Percentiles rank a stretch among this genome's conserved stretches.
These are phyloP conservation scores for Plasmopara viticola DNA, from an alignment of 352 stramenopile genomes.

Conservation along the genomic window DNA sequence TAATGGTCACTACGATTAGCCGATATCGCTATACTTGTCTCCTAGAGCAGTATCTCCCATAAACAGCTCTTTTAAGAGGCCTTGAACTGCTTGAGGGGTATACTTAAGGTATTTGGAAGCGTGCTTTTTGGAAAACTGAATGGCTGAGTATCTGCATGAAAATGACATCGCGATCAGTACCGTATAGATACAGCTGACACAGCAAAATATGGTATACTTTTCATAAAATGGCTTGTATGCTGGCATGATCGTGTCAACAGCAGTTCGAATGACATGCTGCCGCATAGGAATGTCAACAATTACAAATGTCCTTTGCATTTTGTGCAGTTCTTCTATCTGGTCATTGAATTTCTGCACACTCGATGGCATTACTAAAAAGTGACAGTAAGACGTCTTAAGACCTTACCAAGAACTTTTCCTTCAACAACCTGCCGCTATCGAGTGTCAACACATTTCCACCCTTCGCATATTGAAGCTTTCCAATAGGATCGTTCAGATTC, in stretches of 20 bases:
- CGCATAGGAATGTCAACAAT: conserved; percentile 84
- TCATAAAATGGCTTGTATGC: conserved; percentile 89
- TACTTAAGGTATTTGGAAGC: conserved; percentile 87
- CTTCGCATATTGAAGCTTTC: conserved; percentile 85
- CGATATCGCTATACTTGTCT: conserved; percentile 18
- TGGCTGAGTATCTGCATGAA: conserved; percentile 69
- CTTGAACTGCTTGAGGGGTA: conserved; percentile 71
- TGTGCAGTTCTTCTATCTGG: conserved; percentile 61
- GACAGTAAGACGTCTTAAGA: neutral
- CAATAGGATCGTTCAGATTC: conserved; percentile 69
- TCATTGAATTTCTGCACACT: conserved; percentile 60
- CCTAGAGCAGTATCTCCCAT: conserved; percentile 31
- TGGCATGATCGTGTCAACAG: conserved; percentile 79
- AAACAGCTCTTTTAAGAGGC: conserved; percentile 82
- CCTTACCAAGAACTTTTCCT: conserved; percentile 86
- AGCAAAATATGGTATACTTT: conserved; percentile 44
- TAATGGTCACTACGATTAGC: conserved; percentile 16
- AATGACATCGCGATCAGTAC: conserved; percentile 5
- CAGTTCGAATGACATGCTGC: conserved; percentile 78
- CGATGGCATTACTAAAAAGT: conserved; percentile 1
- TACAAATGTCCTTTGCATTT: conserved; percentile 65
- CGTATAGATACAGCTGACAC: neutral
- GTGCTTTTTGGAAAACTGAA: conserved; percentile 92
- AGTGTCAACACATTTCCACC: conserved; percentile 77
- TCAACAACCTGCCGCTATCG: conserved; percentile 87